A percentile compares a stretch with the other conserved stretches of the same genome.
Evolutionary conservation across 108 stramenopile genomes (phyloP).

Genomic region (Skeletonema marinoi): DNA sequence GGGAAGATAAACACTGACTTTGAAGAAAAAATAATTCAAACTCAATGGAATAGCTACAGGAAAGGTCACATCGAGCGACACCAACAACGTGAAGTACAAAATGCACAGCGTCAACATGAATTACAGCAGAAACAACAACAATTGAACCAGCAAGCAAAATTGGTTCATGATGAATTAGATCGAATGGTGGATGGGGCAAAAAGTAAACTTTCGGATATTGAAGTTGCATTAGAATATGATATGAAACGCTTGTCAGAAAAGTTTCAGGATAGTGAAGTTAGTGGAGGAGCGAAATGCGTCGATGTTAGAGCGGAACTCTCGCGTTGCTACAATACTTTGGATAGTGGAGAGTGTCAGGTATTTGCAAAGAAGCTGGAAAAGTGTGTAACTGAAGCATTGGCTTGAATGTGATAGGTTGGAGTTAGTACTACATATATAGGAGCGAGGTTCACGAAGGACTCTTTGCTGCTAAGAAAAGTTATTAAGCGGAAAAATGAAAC

Average conservation of each 20-base stretch:
- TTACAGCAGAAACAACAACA: slow-evolving; percentile 20
- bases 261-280: slow-evolving; percentile 18
- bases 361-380: slow-evolving; percentile 42
- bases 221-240: slow-evolving; percentile 25
- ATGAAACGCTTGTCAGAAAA: slow-evolving; percentile 29
- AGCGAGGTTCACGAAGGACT: too few species aligned
- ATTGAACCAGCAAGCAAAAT: slow-evolving; percentile 17
- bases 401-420: neutral
- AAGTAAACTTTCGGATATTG: slow-evolving; percentile 24
- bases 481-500: too few species aligned
- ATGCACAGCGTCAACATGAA: slow-evolving; percentile 11
- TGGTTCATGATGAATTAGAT: slow-evolving; percentile 30
- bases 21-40: slow-evolving; percentile 32
- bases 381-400: slow-evolving; percentile 38
- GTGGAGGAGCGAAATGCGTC: slow-evolving; percentile 22
- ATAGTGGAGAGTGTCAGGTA: slow-evolving; percentile 37
- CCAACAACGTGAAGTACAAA: slow-evolving; percentile 21
- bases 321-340: slow-evolving; percentile 37
- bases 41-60: slow-evolving; percentile 39
- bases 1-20: slow-evolving; percentile 45
- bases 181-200: slow-evolving; percentile 21
- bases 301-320: slow-evolving; percentile 33
- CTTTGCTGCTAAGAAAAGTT: too few species aligned
- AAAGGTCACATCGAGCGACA: slow-evolving; percentile 23
- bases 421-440: neutral